Conservation (phyloP, 148 eudicot species). For the Hydrangea macrophylla region DNA sequence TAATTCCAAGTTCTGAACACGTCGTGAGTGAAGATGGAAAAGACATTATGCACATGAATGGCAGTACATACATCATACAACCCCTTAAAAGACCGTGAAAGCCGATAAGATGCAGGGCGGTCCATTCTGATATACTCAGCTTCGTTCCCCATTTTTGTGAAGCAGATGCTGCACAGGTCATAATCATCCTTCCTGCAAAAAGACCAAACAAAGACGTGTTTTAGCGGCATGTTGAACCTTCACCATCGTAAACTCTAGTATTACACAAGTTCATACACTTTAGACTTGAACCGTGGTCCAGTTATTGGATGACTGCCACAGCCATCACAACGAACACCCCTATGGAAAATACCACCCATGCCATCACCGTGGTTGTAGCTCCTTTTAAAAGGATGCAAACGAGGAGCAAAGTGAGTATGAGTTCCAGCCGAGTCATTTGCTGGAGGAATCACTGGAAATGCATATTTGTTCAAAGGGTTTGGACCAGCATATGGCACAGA, state of each 20-base stretch:
- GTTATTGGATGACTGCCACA: conserved; percentile 73
- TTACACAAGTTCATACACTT: conserved; percentile 49
- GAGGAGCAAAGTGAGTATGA: conserved; percentile 9
- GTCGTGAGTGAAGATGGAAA: neutral
- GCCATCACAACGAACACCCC: conserved; percentile 89
- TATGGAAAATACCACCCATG: conserved; percentile 45
- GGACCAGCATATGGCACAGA: neutral
- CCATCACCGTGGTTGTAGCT: conserved; percentile 24
- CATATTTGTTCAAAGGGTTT: conserved; percentile 22
- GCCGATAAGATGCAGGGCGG: conserved; percentile 34
- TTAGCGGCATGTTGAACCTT: neutral
- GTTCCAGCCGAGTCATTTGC: conserved; percentile 19
- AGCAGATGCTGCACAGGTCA: conserved; percentile 78
- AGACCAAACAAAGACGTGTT: neutral
- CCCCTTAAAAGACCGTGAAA: conserved; percentile 22
- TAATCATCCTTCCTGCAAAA: conserved; percentile 62
- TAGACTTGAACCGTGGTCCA: conserved; percentile 90
- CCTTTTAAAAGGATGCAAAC: conserved; percentile 18
- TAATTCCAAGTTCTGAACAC: no score
- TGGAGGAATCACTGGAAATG: conserved; percentile 33
- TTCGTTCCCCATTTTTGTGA: conserved; percentile 45
- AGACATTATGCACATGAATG: neutral
- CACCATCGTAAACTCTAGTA: neutral
- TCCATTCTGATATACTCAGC: conserved; percentile 67
- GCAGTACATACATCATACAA: conserved; percentile 29